phyloP scores from a whole-genome alignment of 2,329 filamentous ascomycete species.

The Colletotrichum eremochloae region DNA sequence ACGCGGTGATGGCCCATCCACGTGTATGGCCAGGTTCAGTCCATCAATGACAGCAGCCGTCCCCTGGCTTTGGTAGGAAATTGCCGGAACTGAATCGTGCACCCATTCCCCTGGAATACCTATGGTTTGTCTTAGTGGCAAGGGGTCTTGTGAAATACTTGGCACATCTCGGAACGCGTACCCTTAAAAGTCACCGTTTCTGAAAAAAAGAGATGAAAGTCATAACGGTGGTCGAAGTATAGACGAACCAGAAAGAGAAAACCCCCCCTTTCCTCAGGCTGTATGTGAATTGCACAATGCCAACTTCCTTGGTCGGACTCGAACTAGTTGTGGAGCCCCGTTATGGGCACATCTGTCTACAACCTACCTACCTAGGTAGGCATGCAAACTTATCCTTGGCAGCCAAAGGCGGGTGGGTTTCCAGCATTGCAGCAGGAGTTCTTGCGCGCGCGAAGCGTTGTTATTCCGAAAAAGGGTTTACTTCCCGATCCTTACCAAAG shows the following conservation, averaged over 20 bases:
- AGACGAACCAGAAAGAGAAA: background rate
- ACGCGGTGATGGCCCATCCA: background rate
- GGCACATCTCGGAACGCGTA: slow-evolving; percentile 16
- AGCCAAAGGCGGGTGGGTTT: background rate
- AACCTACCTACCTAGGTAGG: too few relatives aligned
- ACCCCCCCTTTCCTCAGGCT: background rate
- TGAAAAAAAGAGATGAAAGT: background rate
- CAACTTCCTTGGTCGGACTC: slow-evolving; percentile 6
- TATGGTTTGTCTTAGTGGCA: background rate
- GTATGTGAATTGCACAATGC: slow-evolving; percentile 4
- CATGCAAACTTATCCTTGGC: background rate
- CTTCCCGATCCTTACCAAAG: background rate
- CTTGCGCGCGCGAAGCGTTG: background rate
- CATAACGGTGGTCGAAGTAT: background rate
- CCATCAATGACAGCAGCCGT: background rate
- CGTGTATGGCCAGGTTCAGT: slow-evolving; percentile 2
- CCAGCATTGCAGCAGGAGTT: background rate
- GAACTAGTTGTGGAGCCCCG: slow-evolving; percentile 3
- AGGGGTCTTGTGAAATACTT: slow-evolving; percentile 4
- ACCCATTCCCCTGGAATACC: background rate
- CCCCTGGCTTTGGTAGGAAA: slow-evolving; percentile 5
- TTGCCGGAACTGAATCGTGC: slow-evolving; percentile 13
- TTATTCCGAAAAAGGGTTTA: background rate
- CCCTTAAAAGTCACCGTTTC: slow-evolving; percentile 26
- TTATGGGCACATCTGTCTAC: background rate